Percentiles rank a stretch among this genome's conserved stretches.
Evolutionary conservation across 768 basidiomycete species (phyloP).

Genomic region (Boletus huronensis): DNA sequence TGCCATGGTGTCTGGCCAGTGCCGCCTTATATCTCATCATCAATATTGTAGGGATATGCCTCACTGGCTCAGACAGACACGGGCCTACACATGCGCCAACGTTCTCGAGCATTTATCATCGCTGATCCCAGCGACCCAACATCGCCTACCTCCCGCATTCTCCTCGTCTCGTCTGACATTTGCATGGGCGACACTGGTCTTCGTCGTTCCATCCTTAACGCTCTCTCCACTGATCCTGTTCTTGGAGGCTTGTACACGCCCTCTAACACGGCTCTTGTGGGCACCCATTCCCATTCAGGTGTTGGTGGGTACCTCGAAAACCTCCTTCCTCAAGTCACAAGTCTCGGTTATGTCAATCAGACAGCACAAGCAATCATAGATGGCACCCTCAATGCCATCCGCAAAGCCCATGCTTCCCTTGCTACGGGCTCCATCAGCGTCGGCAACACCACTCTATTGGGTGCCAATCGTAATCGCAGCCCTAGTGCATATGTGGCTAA

Average conservation of each 20-base stretch:
- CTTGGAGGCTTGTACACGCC: constrained; percentile 65
- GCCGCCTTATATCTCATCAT: background rate
- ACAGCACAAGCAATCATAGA: constrained; percentile 69
- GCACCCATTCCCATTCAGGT: constrained; percentile 73
- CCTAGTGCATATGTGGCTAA: constrained; percentile 77
- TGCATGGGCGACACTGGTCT: constrained; percentile 80
- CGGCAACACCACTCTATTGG: constrained; percentile 66
- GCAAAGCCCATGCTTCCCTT: constrained; percentile 61
- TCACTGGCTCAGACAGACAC: constrained; percentile 61
- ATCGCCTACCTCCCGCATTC: constrained; percentile 52
- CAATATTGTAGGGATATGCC: constrained; percentile 57
- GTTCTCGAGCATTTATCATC: constrained; percentile 72
- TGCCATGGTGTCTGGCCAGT: background rate
- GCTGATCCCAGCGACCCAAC: constrained; percentile 41
- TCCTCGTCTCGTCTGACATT: constrained; percentile 81
- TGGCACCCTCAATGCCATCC: constrained; percentile 67
- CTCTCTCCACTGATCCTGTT: constrained; percentile 43
- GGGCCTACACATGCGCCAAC: constrained; percentile 76
- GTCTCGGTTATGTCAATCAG: constrained; percentile 69
- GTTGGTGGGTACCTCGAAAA: constrained; percentile 80
- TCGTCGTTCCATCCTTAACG: constrained; percentile 61
- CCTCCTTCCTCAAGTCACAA: constrained; percentile 71
- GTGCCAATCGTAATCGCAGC: constrained; percentile 71
- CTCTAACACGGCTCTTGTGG: constrained; percentile 71
- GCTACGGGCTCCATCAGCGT: constrained; percentile 55